Percentiles rank a stretch among this genome's conserved stretches.
Conservation (phyloP, 148 eudicot genomes). For the Rhododendron williamsianum region DNA sequence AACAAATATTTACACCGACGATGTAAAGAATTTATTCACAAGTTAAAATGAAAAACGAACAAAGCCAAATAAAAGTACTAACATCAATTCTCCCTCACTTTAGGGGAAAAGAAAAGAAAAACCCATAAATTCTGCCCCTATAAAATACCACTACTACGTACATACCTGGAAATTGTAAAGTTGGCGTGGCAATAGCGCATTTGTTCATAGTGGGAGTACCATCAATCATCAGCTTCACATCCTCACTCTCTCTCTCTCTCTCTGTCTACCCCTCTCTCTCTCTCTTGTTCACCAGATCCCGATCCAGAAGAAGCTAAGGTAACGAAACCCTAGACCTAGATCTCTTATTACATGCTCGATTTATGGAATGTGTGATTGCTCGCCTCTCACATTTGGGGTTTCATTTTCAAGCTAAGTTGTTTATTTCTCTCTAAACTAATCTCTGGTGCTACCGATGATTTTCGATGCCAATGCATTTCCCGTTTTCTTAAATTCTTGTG, state of each 20-base stretch:
- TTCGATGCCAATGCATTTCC: not conserved
- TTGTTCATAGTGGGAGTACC: not conserved
- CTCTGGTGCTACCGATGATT: not conserved
- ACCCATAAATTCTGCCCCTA: not conserved
- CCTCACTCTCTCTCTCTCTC: not conserved
- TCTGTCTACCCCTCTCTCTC: too few species aligned
- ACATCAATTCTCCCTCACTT: too few species aligned
- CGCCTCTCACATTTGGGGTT: not conserved
- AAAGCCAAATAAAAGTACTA: too few species aligned
- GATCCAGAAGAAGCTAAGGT: slow-evolving; percentile 8
- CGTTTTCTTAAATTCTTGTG: not conserved
- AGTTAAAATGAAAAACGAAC: too few species aligned
- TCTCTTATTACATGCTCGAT: not conserved
- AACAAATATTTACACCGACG: too few species aligned
- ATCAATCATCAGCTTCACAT: not conserved
- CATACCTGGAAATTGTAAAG: not conserved
- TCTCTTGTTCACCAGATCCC: not conserved
- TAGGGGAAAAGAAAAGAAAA: too few species aligned
- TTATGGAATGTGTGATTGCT: not conserved
- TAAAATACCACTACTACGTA: not conserved
- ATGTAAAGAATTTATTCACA: too few species aligned
- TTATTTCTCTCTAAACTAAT: not conserved
- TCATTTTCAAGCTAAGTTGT: not conserved
- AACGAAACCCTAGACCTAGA: not conserved
- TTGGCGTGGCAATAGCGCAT: not conserved